Percentiles rank a stretch among this genome's conserved stretches.
Evolutionary conservation across 108 stramenopile species (phyloP).

Genomic region (Discostella stelligeroides): DNA sequence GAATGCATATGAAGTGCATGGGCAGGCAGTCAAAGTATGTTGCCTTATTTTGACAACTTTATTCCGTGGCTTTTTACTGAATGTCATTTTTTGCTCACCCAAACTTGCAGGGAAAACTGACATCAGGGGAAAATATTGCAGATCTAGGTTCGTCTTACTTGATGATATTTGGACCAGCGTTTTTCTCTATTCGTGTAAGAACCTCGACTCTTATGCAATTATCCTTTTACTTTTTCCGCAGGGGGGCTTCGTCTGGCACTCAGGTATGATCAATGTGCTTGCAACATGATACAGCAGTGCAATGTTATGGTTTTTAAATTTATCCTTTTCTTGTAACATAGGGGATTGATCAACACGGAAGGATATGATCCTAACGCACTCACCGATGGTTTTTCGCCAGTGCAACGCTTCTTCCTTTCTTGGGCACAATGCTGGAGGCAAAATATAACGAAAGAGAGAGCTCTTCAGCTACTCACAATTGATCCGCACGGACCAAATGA

Average conservation of each 20-base stretch:
- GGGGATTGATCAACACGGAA: conserved; percentile 51
- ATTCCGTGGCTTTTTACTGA: too few relatives aligned
- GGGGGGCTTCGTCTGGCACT: conserved; percentile 77
- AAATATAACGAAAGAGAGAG: conserved; percentile 71
- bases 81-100: too few relatives aligned
- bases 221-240: not conserved
- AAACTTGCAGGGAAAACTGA: conserved; percentile 66
- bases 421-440: conserved; percentile 84
- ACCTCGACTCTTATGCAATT: not conserved
- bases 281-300: not conserved
- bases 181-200: not conserved
- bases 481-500: conserved; percentile 90
- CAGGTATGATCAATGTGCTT: not conserved
- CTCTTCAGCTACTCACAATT: conserved; percentile 77
- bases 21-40: conserved; percentile 2
- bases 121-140: conserved; percentile 83
- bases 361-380: conserved; percentile 37
- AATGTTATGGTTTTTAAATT: not conserved
- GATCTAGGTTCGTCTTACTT: conserved; percentile 37
- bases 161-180: not conserved
- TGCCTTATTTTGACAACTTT: too few relatives aligned
- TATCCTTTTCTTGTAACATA: not conserved
- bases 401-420: conserved; percentile 73
- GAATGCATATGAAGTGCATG: too few relatives aligned
- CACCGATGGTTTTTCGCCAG: conserved; percentile 73